Evolutionary conservation across 306 rosid species (phyloP), one percentile per base, ranked within the genome.

Genomic region (Casuarina glauca): DNA sequence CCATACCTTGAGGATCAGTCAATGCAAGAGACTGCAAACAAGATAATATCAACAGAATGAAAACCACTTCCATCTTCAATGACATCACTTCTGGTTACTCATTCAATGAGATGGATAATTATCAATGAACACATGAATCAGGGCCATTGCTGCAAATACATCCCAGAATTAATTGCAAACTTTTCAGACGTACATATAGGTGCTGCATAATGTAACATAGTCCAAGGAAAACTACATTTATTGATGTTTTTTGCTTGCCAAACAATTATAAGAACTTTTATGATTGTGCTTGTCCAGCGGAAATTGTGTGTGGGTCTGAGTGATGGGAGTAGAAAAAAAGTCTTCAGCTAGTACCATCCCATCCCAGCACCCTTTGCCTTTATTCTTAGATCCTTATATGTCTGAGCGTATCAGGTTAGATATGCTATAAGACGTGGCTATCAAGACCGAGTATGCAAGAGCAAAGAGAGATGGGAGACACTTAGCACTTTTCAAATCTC

Each of bases 1-100:
- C 9, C 45, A 52, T 89, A 95, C 99, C 99, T 93, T 95, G 97
- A 26, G 58, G 4, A 87, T 95, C 97, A 69, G 97, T 67, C 76
- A 86, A 46, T 43, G 75, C 99, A 75, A 85, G 79, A 54, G 93
- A 87, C 72, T 68, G 83, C 60, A 89, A 79, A 91, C 83, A 90
- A 80, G 90, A 79, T 75, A 89, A 82, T 55, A 85, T 52, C 81
- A 89, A 72, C 74, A 84, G 67, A 66, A 79, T 76, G 81, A 87
- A 62, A 75, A 86, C 32, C 75, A 81, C 66, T 75, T 81, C 85
- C 97, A 95, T 95, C 79, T 83, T 85, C 86, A 81, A 85, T 45
- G 79, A 32, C 89, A 83, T 84, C 83, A 82, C 20, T 62, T 39
- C 46, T 54, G 16, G 76, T 54, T 55, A 74, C 76, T 26, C 44